Evolutionary conservation across 257 asterid genomes (phyloP).

Genomic region (Phtheirospermum japonicum): DNA sequence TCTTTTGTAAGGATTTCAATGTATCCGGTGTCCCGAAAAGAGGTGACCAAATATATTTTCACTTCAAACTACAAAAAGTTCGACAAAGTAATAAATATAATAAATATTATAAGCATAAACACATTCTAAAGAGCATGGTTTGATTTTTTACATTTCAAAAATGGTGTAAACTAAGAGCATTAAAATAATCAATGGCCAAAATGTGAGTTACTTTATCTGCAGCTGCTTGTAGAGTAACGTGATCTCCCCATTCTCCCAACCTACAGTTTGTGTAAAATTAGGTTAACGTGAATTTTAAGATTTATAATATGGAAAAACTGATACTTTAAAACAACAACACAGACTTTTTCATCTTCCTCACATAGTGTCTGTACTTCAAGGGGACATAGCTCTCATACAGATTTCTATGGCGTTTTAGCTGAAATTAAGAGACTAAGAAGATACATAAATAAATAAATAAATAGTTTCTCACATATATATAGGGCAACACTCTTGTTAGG

Average conservation of each 20-base stretch:
- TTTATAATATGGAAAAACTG: background rate
- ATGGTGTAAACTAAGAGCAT: too few relatives aligned
- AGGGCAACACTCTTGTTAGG: too few relatives aligned
- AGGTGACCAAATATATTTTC: slow-evolving; percentile 81
- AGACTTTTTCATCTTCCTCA: slow-evolving; percentile 86
- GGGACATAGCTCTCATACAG: slow-evolving; percentile 91
- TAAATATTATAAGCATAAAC: slow-evolving; percentile 4
- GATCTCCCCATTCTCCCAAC: slow-evolving; percentile 97
- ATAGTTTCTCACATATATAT: too few relatives aligned
- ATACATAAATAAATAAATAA: slow-evolving; percentile 3
- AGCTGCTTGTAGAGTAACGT: too few relatives aligned
- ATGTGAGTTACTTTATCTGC: too few relatives aligned
- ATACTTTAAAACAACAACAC: slow-evolving; percentile 11
- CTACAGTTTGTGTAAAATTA: slow-evolving; percentile 38
- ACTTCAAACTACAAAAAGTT: slow-evolving; percentile 61
- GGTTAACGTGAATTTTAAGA: slow-evolving; percentile 11
- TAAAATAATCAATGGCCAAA: too few relatives aligned
- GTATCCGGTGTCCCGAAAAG: slow-evolving; percentile 80
- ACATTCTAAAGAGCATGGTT: background rate
- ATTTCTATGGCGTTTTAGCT: slow-evolving; percentile 70
- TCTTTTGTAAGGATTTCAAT: slow-evolving; percentile 87
- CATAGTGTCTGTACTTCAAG: slow-evolving; percentile 72
- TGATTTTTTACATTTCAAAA: too few relatives aligned
- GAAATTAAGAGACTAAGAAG: slow-evolving; percentile 38
- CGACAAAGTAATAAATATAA: background rate